Evolutionary conservation across 768 basidiomycete species (phyloP), one percentile per base, ranked within the genome.

Genomic region (Tylopilus subfusipes): DNA sequence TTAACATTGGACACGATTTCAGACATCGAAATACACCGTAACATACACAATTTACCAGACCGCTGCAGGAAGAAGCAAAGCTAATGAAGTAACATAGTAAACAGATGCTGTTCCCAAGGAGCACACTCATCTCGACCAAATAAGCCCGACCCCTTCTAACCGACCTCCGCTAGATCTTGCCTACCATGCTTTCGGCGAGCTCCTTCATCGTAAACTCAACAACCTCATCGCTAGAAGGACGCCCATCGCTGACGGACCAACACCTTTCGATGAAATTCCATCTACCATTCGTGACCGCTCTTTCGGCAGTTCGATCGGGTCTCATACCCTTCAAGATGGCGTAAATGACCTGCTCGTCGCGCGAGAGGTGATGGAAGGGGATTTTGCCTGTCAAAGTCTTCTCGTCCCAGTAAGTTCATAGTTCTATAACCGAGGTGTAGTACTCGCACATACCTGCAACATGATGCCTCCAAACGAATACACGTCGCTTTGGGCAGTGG

Each of bases 401-500:
- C 9, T 16, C 54, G 2, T 34, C 27, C 29, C 12, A 29, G 50
- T 44, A 22, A 53, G 21, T n/a, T 42, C 13, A 31, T 24, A 13
- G 12, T 31, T 31, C 5, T 31, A 3, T n/a, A 34, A 12, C 9
- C n/a, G 19, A 36, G 14, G 19, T 4, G 8, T n/a, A 12, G 42
- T 39, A 40, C 5, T 9, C 9, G 27, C 27, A 29, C 56, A 29
- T 10, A 56, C 57, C 46, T 56, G 54, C 18, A 58, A 48, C 57
- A 56, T n/a, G n/a, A n/a, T n/a, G n/a, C n/a, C n/a, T n/a, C n/a
- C n/a, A n/a, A n/a, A n/a, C n/a, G n/a, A n/a, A 19, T 56, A 56
- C 8, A 42, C 25, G 25, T 58, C 47, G 5, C 54, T 52, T 31
- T 27, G 36, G 22, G 16, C 27, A 3, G 19, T 51, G 8, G 49